Evolutionary conservation across 1,139 yeast genomes (phyloP).

Genomic region (Debaryomycetaceae sp.): DNA sequence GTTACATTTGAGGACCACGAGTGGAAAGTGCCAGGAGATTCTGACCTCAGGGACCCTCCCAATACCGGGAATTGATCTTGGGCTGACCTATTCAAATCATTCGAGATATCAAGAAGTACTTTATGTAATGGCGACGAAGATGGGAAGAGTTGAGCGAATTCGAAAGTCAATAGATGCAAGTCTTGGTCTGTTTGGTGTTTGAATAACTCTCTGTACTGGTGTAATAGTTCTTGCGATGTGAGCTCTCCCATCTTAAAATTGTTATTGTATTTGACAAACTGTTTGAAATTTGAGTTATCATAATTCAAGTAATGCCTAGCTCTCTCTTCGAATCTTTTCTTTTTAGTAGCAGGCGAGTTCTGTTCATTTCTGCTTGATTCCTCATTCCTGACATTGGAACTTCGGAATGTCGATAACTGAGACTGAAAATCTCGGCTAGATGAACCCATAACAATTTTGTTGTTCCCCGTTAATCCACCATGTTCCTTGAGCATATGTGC

Average conservation of each 20-base stretch:
- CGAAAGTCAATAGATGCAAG: slow-evolving; percentile 50
- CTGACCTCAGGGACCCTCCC: slow-evolving; percentile 20
- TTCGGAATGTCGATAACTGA: slow-evolving; percentile 59
- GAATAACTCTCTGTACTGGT: slow-evolving; percentile 54
- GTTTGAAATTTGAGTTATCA: slow-evolving; percentile 41
- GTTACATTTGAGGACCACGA: slow-evolving; percentile 27
- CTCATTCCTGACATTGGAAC: slow-evolving; percentile 6
- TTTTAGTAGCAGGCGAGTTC: slow-evolving; percentile 51
- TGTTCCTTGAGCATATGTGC: slow-evolving; percentile 89
- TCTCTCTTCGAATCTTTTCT: slow-evolving; percentile 72
- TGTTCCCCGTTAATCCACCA: slow-evolving; percentile 53
- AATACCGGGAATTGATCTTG: slow-evolving; percentile 31
- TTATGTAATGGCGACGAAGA: slow-evolving; percentile 26
- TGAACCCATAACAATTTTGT: slow-evolving; percentile 37
- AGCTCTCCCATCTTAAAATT: slow-evolving; percentile 46
- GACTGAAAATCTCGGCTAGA: slow-evolving; percentile 53
- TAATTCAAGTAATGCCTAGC: slow-evolving; percentile 75
- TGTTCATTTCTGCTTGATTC: slow-evolving; percentile 21
- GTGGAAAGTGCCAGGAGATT: slow-evolving; percentile 17
- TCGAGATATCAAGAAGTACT: slow-evolving; percentile 22
- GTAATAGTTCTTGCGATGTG: slow-evolving; percentile 47
- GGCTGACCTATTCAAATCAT: slow-evolving; percentile 17
- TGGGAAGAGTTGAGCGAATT: slow-evolving; percentile 55
- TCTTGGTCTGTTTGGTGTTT: slow-evolving; percentile 40
- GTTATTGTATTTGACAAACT: slow-evolving; percentile 50